phyloP scores from a whole-genome alignment of 768 basidiomycete genomes.

The Hortiboletus flavorubellus region DNA sequence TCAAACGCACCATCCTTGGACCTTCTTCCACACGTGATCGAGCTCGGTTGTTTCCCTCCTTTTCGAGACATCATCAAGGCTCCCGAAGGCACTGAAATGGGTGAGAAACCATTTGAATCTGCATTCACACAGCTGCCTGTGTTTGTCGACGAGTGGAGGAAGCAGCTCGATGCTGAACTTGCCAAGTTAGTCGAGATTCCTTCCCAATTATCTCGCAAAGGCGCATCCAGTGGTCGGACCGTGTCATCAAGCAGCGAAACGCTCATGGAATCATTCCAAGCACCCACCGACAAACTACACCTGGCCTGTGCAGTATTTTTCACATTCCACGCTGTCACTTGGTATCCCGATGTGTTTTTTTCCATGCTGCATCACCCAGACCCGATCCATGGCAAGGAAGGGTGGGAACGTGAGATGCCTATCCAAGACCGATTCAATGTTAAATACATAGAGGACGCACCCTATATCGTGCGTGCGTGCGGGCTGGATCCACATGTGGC shows the following conservation, averaged over 20 bases:
- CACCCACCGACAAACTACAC: background rate
- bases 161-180: background rate
- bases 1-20: background rate
- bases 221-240: too few species aligned
- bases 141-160: slow-evolving; percentile 1
- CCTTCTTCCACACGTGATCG: background rate
- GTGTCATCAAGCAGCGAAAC: background rate
- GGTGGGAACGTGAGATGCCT: background rate
- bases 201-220: background rate
- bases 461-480: background rate
- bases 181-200: background rate
- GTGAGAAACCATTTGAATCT: background rate
- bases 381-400: too few species aligned
- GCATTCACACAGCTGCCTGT: slow-evolving; percentile 5
- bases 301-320: slow-evolving; percentile 3
- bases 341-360: background rate
- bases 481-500: background rate
- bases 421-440: background rate
- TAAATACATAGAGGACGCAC: background rate
- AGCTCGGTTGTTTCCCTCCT: background rate
- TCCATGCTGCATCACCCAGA: background rate
- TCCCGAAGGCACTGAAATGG: background rate
- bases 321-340: background rate
- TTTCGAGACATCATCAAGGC: slow-evolving; percentile 2
- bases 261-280: background rate